A percentile compares a stretch with the other conserved stretches of the same genome.
Evolutionary conservation across 176 grass and related monocot species (phyloP).

Genomic region (Musa schizocarpa): DNA sequence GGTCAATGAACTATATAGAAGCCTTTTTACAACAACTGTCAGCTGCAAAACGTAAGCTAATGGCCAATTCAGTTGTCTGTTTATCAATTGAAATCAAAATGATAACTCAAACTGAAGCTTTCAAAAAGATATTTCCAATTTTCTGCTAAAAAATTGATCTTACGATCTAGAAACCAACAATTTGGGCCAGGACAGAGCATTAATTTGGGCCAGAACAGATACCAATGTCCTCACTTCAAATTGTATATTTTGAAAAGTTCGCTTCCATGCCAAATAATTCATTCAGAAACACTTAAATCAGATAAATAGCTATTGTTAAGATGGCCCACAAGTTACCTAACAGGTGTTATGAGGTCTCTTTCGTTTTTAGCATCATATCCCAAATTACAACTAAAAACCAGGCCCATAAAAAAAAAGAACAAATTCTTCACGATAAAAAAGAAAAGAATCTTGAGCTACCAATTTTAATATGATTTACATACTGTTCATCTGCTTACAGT

Average conservation of each 20-base stretch:
- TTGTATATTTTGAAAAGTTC: neutral
- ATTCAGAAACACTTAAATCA: slow-evolving; percentile 13
- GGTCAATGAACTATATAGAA: neutral
- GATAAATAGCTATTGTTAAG: neutral
- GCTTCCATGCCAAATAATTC: neutral
- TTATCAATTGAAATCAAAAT: no score
- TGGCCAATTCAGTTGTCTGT: no score
- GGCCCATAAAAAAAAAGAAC: neutral
- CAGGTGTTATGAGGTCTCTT: neutral
- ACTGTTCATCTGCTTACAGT: slow-evolving; percentile 22
- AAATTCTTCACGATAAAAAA: neutral
- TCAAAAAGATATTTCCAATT: no score
- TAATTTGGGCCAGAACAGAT: no score
- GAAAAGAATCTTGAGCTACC: neutral
- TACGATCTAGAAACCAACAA: no score
- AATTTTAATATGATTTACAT: slow-evolving; percentile 17
- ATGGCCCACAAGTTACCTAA: neutral
- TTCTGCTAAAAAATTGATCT: no score
- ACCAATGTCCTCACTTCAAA: neutral
- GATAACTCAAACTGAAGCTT: no score
- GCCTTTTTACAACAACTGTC: no score
- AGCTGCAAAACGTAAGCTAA: no score
- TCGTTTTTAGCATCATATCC: neutral
- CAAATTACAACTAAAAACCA: neutral
- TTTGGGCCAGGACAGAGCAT: no score